These are phyloP conservation scores for Letharia lupina DNA, from an alignment of 495 filamentous ascomycete genomes.

Conservation along the genomic window DNA sequence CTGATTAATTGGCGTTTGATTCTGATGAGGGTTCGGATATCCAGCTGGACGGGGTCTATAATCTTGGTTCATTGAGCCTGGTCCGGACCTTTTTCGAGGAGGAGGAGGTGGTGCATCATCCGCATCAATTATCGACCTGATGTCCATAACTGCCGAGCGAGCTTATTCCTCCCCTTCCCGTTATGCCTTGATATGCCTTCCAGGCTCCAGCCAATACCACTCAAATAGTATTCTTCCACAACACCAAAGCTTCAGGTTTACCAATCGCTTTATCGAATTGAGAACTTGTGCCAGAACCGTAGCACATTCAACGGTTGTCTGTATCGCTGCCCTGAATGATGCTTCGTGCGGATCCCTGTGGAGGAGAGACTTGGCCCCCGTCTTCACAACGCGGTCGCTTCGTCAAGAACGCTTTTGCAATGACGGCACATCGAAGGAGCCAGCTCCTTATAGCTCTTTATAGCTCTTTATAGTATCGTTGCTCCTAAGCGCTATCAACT, in stretches of 20 bases:
- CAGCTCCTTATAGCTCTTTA: background rate
- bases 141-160: conserved; percentile 36
- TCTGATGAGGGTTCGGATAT: conserved; percentile 7
- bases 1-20: conserved; percentile 25
- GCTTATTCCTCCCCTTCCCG: background rate
- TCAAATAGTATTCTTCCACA: background rate
- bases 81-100: conserved; percentile 25
- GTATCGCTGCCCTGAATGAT: background rate
- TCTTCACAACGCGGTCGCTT: background rate
- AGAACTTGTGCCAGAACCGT: background rate
- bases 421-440: background rate
- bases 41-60: conserved; percentile 28
- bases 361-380: background rate
- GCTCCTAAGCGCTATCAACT: background rate
- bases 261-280: background rate
- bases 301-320: background rate
- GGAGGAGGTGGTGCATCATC: conserved; percentile 35
- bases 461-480: background rate
- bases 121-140: conserved; percentile 47
- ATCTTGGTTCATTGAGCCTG: conserved; percentile 24
- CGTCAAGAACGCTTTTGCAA: background rate
- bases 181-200: conserved; percentile 9
- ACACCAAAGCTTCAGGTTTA: background rate
- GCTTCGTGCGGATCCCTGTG: background rate
- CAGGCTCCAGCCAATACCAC: background rate